Conservation (phyloP, 106 monocot genomes). For the Phalaenopsis aphrodite region DNA sequence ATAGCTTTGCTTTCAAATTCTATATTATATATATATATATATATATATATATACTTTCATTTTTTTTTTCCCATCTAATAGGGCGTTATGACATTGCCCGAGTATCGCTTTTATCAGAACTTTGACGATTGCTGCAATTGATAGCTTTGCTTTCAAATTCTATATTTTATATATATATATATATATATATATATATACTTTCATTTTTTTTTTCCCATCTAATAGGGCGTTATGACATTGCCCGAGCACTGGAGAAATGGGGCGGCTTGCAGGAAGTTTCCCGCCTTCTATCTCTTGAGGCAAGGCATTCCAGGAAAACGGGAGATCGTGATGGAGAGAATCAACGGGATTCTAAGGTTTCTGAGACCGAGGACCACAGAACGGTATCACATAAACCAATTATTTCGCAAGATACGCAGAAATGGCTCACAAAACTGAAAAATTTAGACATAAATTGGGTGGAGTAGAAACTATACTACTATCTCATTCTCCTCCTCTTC, state of each 20-base stretch:
- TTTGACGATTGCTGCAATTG: too few relatives aligned
- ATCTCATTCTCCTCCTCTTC: background rate
- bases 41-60: too few relatives aligned
- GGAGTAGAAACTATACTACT: conserved; percentile 20
- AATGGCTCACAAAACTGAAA: conserved; percentile 76
- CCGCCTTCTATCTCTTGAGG: conserved; percentile 68
- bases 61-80: conserved; percentile 12
- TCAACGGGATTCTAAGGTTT: conserved; percentile 6
- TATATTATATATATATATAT: too few relatives aligned
- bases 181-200: too few relatives aligned
- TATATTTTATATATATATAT: too few relatives aligned
- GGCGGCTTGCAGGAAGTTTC: conserved; percentile 93
- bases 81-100: conserved; percentile 93
- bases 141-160: too few relatives aligned
- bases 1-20: too few relatives aligned
- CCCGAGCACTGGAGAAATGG: conserved; percentile 96
- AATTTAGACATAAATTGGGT: conserved; percentile 83
- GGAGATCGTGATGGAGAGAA: conserved; percentile 15
- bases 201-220: background rate
- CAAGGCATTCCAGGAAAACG: conserved; percentile 40
- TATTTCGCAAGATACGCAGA: conserved; percentile 66
- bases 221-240: conserved; percentile 86
- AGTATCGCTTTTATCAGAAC: conserved; percentile 13
- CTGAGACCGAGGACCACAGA: conserved; percentile 10
- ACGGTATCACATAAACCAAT: conserved; percentile 20